Evolutionary conservation across 2,329 filamentous ascomycete species (phyloP).

Genomic region (Huntiella moniliformis): DNA sequence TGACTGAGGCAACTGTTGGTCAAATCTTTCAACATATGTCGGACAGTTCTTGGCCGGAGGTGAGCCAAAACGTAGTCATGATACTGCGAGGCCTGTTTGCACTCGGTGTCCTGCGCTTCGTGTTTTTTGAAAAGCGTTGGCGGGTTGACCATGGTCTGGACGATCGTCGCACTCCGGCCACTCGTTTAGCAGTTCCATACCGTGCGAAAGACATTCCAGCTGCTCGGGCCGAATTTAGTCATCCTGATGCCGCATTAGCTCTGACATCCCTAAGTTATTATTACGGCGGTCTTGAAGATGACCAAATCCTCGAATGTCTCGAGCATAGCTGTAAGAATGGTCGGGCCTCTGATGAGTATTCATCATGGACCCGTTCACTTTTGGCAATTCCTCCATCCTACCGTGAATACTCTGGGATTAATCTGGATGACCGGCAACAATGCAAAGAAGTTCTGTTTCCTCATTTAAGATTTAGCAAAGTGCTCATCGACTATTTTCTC

Average conservation of each 20-base stretch:
- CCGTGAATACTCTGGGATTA: constrained; percentile 30
- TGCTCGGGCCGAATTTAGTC: constrained; percentile 39
- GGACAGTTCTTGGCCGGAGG: constrained; percentile 18
- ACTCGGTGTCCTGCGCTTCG: constrained; percentile 32
- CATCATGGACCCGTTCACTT: constrained; percentile 25
- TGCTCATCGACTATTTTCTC: constrained; percentile 45
- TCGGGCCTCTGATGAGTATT: constrained; percentile 32
- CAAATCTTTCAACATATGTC: neutral
- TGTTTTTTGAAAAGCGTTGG: constrained; percentile 39
- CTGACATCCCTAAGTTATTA: constrained; percentile 39
- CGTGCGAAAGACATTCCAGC: constrained; percentile 39
- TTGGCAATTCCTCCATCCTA: constrained; percentile 21
- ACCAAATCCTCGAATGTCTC: constrained; percentile 30
- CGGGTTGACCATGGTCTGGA: constrained; percentile 45
- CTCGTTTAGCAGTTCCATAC: constrained; percentile 37
- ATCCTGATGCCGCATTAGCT: constrained; percentile 37
- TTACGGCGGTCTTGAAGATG: constrained; percentile 32
- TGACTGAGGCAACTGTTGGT: constrained; percentile 21
- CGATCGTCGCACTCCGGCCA: constrained; percentile 20
- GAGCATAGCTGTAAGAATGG: constrained; percentile 29
- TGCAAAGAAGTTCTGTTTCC: constrained; percentile 33
- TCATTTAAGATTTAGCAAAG: constrained; percentile 30
- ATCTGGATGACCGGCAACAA: constrained; percentile 33
- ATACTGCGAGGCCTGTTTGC: constrained; percentile 38
- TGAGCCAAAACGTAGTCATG: constrained; percentile 21